Conservation (phyloP, 257 asterid genomes). For the Gentiana macrophylla region DNA sequence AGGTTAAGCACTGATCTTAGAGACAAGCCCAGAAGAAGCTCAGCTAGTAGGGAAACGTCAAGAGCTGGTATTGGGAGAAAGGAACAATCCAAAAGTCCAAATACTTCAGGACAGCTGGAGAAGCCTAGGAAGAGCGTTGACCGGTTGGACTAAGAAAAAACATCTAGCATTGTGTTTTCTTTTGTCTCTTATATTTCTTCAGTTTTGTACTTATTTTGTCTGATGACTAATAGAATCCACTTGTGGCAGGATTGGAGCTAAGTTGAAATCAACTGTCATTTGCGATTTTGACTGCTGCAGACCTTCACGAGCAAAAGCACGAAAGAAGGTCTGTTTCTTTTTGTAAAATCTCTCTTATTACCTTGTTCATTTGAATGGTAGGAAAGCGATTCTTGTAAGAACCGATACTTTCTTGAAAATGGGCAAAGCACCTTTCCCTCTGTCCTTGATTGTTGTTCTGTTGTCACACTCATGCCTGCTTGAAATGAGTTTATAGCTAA, state of each 20-base stretch:
- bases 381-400: too few species aligned
- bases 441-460: too few species aligned
- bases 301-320: slow-evolving; percentile 51
- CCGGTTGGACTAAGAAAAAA: slow-evolving; percentile 49
- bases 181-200: slow-evolving; percentile 9
- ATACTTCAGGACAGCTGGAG: slow-evolving; percentile 59
- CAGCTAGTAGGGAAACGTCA: slow-evolving; percentile 53
- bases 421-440: too few species aligned
- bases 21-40: slow-evolving; percentile 53
- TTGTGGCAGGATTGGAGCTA: slow-evolving; percentile 77
- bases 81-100: slow-evolving; percentile 48
- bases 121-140: slow-evolving; percentile 90
- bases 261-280: slow-evolving; percentile 89
- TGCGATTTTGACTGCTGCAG: slow-evolving; percentile 93
- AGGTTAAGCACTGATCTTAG: slow-evolving; percentile 66
- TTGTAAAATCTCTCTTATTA: too few species aligned
- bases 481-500: too few species aligned
- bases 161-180: too few species aligned
- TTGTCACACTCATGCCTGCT: too few species aligned
- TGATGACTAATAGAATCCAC: slow-evolving; percentile 30
- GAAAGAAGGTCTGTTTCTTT: too few species aligned
- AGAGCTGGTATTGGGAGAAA: slow-evolving; percentile 58
- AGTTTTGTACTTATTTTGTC: slow-evolving; percentile 9
- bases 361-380: too few species aligned
- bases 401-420: too few species aligned